Evolutionary conservation across 1,284 basidiomycete genomes (phyloP).

Genomic region (Trichosporon coremiiforme): DNA sequence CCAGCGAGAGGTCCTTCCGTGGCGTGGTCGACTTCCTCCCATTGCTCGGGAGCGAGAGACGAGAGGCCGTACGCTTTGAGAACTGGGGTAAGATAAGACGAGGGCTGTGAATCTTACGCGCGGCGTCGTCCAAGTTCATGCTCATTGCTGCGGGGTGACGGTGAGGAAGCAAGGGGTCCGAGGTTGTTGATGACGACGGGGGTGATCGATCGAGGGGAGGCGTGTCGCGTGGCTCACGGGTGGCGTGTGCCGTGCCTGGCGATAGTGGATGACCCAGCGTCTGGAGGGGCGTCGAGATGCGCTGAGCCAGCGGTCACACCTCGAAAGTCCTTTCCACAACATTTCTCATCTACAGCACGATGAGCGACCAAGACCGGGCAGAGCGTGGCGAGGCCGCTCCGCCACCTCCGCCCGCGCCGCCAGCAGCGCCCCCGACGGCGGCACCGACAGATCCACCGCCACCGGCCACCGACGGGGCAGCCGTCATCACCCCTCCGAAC

Average conservation of each 20-base stretch:
- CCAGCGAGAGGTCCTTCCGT: conserved; percentile 51
- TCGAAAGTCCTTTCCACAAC: neutral
- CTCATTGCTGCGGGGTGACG: conserved; percentile 13
- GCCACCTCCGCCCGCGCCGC: conserved; percentile 16
- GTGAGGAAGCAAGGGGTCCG: neutral
- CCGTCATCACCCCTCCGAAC: neutral
- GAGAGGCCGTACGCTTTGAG: conserved; percentile 54
- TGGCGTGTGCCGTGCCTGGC: conserved; percentile 17
- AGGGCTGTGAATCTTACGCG: neutral
- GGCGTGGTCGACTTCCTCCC: conserved; percentile 56
- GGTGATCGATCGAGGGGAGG: neutral
- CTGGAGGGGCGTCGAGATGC: neutral
- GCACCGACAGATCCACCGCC: neutral
- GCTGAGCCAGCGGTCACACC: neutral
- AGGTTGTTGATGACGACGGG: conserved; percentile 19
- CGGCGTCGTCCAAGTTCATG: conserved; percentile 24
- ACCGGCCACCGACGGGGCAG: conserved; percentile 3
- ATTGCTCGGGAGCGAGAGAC: conserved; percentile 49
- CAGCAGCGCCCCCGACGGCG: conserved; percentile 15
- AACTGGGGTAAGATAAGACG: conserved; percentile 36
- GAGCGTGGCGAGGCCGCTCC: conserved; percentile 15
- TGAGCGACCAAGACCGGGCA: conserved; percentile 19
- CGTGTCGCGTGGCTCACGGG: conserved; percentile 16
- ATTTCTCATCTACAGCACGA: conserved; percentile 1
- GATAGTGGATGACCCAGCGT: conserved; percentile 19